Base-by-base conservation (phyloP, 192 early-diverging fungal species). In the Coemansia aciculifera region DNA sequence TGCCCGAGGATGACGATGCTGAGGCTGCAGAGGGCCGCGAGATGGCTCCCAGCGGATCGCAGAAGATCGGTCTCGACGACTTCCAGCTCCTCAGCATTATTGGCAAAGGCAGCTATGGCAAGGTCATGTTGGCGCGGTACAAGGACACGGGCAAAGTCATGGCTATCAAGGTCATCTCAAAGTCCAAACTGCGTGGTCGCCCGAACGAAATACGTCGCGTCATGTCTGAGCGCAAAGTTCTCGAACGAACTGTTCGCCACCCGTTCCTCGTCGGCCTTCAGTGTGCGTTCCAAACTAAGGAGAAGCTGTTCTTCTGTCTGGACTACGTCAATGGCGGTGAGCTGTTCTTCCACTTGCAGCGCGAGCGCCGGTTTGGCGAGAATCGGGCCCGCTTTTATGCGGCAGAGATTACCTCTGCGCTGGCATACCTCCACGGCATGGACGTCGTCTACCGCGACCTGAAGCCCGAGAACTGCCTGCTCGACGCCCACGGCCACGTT, bases 391-490 rank as follows among this genome's bases (percentile, higher is more conserved):
- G 80, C 42, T 92, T 92, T 54, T 86, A 86, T 40, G 82, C 32
- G 32, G 85, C 85, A 0, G 85, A 86, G 65, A 85, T 85, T 23
- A 79, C 84, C 8, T 81, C 71, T 54, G 79, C 85, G 1, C 82
- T 74, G 60, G 84, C 68, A 79, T 97, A 98, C 63, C 69, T 98
- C 24, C 97, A 98, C 66, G 84, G 86, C 0, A 90, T 94, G 86
- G 97, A 92, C 36, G 96, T 98, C 5, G 94, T 94, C 6, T 96
- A 98, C 68, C 89, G 89, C 19, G 89, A 92, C 40, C 81, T 90
- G 54, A 90, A 90, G 65, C 89, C 90, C 21, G 88, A 98, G 78
- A 98, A 98, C 84, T 78, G 97, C 9, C 74, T 98, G 15, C 77
- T 98, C 51, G 92, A 93, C 67, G 85, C 78, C 2, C 70, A 87